Conservation (phyloP, 2,329 filamentous ascomycete species). For the Colletotrichum theobromicola region DNA sequence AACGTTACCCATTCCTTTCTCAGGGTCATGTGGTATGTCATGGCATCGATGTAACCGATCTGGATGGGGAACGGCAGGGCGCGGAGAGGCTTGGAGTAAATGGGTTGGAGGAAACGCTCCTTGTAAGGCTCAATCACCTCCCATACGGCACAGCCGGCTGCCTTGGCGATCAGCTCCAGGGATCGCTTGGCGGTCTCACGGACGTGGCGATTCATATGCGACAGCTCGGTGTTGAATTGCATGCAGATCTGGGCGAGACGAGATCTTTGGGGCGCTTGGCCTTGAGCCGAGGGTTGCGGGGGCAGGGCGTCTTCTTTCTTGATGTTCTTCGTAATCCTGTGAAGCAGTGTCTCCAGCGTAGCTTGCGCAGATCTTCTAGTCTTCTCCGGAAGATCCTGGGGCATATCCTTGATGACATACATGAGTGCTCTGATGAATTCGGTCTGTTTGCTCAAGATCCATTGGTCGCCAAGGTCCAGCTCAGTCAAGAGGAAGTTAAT, state of each 20-base stretch:
- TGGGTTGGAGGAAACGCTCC: conserved; percentile 85
- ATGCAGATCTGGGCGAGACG: conserved; percentile 80
- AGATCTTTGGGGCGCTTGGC: conserved; percentile 51
- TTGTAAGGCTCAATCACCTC: conserved; percentile 91
- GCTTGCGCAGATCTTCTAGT: conserved; percentile 83
- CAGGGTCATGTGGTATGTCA: conserved; percentile 91
- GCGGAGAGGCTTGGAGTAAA: conserved; percentile 93
- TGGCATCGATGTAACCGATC: conserved; percentile 97
- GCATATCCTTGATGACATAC: conserved; percentile 99
- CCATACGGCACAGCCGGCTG: conserved; percentile 79
- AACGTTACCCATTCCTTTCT: conserved; percentile 90
- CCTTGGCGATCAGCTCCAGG: conserved; percentile 80
- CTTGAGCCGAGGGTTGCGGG: conserved; percentile 32
- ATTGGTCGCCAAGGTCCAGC: conserved; percentile 81
- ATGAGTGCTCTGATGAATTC: conserved; percentile 92
- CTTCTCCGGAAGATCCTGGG: conserved; percentile 88
- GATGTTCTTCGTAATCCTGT: conserved; percentile 77
- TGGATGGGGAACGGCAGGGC: conserved; percentile 93
- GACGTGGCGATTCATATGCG: conserved; percentile 95
- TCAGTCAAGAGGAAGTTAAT: conserved; percentile 89
- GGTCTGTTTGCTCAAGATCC: conserved; percentile 82
- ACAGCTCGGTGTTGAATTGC: conserved; percentile 85
- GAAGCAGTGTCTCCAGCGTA: conserved; percentile 80
- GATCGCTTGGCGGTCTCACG: conserved; percentile 84
- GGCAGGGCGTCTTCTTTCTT: conserved; percentile 77